phyloP scores from a whole-genome alignment of 345 rosid genomes.

The Bretschneidera sinensis region DNA sequence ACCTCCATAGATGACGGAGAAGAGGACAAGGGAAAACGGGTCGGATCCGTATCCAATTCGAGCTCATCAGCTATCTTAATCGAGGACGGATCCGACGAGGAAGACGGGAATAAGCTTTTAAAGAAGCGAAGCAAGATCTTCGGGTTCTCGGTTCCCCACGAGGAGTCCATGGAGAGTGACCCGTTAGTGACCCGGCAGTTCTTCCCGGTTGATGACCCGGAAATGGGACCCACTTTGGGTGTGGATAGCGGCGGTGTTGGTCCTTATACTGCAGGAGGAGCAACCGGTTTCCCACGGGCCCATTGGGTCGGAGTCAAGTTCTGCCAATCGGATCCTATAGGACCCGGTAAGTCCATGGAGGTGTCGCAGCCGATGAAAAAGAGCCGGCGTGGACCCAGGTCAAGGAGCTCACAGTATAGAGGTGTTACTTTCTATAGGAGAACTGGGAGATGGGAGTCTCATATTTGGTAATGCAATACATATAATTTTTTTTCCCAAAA shows the following conservation, averaged over 20 bases:
- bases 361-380: conserved; percentile 66
- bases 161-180: conserved; percentile 30
- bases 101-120: conserved; percentile 33
- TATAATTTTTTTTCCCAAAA: no score
- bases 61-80: conserved; percentile 80
- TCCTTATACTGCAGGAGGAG: no score
- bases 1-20: conserved; percentile 29
- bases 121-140: conserved; percentile 46
- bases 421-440: conserved; percentile 97
- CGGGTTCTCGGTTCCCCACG: conserved; percentile 40
- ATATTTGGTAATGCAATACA: conserved; percentile 59
- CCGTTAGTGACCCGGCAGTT: conserved; percentile 76
- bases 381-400: conserved; percentile 94
- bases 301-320: conserved; percentile 67
- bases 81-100: conserved; percentile 78
- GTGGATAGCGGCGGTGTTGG: conserved; percentile 11
- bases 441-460: conserved; percentile 99
- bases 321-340: conserved; percentile 50
- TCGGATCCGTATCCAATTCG: conserved; percentile 68
- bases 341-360: conserved; percentile 35
- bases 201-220: conserved; percentile 58
- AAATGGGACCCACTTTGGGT: conserved; percentile 30
- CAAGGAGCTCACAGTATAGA: conserved; percentile 93
- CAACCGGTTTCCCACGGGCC: conserved; percentile 49
- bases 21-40: conserved; percentile 62